Evolutionary conservation across 2,329 filamentous ascomycete genomes (phyloP).

Genomic region (Fusarium fujikuroi): DNA sequence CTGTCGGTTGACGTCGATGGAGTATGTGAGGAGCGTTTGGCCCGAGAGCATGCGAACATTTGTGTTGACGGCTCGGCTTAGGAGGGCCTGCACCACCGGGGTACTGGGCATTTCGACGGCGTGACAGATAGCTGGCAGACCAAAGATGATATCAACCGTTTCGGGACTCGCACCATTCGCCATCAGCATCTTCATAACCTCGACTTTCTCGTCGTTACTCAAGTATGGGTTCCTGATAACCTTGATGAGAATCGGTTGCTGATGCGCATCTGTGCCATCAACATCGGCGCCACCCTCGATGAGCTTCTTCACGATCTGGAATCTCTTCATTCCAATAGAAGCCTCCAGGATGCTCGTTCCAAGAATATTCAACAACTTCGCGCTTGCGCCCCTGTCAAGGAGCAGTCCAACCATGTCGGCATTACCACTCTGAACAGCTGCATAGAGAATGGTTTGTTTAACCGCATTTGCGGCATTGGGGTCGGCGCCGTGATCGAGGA

Average conservation of each 20-base stretch:
- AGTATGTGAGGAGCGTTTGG: slow-evolving; percentile 8
- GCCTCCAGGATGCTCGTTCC: background rate
- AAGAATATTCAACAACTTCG: rapidly evolving
- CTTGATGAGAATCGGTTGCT: slow-evolving; percentile 5
- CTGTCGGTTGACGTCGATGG: slow-evolving; percentile 2
- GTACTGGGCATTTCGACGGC: slow-evolving; percentile 6
- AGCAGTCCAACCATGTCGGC: background rate
- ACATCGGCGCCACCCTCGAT: background rate
- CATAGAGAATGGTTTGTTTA: background rate
- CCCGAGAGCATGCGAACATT: slow-evolving; percentile 10
- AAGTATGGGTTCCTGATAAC: slow-evolving; percentile 1
- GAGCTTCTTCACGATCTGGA: background rate
- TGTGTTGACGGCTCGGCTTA: background rate
- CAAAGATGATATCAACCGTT: background rate
- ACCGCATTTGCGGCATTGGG: background rate
- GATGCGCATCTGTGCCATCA: background rate
- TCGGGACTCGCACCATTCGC: background rate
- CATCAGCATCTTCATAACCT: background rate
- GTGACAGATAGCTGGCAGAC: slow-evolving; percentile 6
- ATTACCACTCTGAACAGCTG: background rate
- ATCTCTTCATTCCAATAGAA: background rate
- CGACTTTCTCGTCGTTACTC: background rate
- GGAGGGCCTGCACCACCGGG: background rate
- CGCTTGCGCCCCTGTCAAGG: background rate
- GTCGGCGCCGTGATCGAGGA: background rate